Evolutionary conservation across 1,284 basidiomycete genomes (phyloP).

Genomic region (Ceratobasidium sp.): DNA sequence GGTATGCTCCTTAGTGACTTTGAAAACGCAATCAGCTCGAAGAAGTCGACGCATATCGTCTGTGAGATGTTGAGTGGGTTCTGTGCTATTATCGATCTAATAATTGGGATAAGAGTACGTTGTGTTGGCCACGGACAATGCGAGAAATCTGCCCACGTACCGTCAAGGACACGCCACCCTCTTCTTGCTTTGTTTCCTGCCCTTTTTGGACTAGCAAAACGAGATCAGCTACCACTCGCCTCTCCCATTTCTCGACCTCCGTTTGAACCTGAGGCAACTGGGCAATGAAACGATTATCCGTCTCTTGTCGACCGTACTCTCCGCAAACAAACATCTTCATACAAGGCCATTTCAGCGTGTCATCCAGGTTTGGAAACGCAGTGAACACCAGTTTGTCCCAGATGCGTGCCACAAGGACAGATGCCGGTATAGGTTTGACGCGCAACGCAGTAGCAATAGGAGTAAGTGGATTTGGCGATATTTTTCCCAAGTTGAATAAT

Average conservation of each 20-base stretch:
- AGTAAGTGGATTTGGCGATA: background rate
- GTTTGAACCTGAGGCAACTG: background rate
- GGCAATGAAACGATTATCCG: background rate
- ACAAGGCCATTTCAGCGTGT: background rate
- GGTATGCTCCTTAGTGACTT: background rate
- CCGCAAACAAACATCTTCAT: background rate
- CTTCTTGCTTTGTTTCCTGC: background rate
- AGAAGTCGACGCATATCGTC: constrained; percentile 8
- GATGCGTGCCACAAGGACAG: background rate
- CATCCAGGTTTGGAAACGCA: background rate
- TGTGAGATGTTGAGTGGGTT: background rate
- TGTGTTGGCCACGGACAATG: background rate
- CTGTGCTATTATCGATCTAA: background rate
- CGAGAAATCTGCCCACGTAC: background rate
- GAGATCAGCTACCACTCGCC: background rate
- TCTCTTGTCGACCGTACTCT: background rate
- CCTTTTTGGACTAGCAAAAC: background rate
- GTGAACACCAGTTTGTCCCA: background rate
- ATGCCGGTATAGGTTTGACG: background rate
- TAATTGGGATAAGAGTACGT: background rate
- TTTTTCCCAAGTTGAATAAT: background rate
- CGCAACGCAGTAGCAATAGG: background rate
- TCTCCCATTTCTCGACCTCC: background rate
- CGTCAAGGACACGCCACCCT: background rate
- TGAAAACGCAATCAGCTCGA: constrained; percentile 4